These are phyloP conservation scores for Schizophyllum amplum DNA, from an alignment of 1,284 basidiomycete genomes.

Conservation along the genomic window DNA sequence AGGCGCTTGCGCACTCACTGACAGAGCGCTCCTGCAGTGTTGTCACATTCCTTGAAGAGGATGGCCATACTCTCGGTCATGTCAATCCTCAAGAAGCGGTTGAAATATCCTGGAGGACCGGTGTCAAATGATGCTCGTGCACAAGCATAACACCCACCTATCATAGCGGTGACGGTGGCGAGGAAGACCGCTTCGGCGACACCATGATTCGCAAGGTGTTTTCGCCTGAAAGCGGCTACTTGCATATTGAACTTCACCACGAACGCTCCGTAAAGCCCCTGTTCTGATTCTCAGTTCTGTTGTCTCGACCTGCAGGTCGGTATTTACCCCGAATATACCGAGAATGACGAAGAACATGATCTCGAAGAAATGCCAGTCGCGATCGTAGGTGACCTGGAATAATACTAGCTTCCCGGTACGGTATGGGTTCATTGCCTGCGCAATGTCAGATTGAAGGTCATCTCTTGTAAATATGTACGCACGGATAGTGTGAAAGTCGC, in stretches of 20 bases:
- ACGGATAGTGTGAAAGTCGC: conserved; percentile 95
- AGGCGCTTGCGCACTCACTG: conserved; percentile 55
- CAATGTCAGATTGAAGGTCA: conserved; percentile 3
- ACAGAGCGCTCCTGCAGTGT: conserved; percentile 87
- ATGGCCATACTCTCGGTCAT: conserved; percentile 99
- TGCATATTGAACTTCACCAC: conserved; percentile 97
- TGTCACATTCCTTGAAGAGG: conserved; percentile 94
- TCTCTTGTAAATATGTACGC: conserved; percentile 24
- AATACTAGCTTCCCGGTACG: conserved; percentile 96
- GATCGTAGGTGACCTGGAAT: conserved; percentile 96
- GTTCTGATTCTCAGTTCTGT: conserved; percentile 6
- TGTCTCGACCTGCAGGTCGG: conserved; percentile 6
- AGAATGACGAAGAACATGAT: conserved; percentile 94
- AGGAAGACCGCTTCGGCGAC: conserved; percentile 87
- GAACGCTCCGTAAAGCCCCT: conserved; percentile 97
- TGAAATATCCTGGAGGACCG: conserved; percentile 54
- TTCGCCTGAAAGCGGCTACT: conserved; percentile 88
- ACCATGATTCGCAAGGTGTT: conserved; percentile 77
- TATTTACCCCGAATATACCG: conserved; percentile 86
- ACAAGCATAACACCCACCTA: conserved; percentile 35
- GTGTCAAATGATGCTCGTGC: neutral
- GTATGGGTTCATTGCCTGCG: conserved; percentile 94
- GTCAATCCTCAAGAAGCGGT: conserved; percentile 92
- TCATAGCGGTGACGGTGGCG: conserved; percentile 82
- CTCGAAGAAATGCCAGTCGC: conserved; percentile 99